These are phyloP conservation scores for Phytophthora cactorum DNA, from an alignment of 352 stramenopile species.

Conservation along the genomic window DNA sequence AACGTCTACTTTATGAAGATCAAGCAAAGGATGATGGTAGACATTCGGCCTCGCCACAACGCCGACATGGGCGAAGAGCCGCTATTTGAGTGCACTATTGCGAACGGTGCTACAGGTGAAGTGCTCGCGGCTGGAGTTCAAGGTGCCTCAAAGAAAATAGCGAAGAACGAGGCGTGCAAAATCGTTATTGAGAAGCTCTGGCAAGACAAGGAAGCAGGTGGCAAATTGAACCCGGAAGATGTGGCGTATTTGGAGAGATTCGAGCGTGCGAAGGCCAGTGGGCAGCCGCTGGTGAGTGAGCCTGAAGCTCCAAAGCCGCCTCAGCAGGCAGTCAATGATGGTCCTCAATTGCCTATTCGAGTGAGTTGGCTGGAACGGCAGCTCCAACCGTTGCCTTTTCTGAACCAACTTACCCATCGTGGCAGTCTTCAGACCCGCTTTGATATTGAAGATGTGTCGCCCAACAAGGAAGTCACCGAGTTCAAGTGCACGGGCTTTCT, in stretches of 20 bases:
- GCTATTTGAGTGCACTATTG: constrained; percentile 65
- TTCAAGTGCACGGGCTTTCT: constrained; percentile 64
- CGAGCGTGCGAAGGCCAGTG: constrained; percentile 33
- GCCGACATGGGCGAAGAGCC: constrained; percentile 60
- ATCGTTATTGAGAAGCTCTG: constrained; percentile 78
- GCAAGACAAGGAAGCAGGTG: constrained; percentile 69
- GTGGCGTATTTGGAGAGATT: constrained; percentile 65
- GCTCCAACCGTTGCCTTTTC: constrained; percentile 46
- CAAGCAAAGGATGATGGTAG: constrained; percentile 60
- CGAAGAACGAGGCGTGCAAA: constrained; percentile 73
- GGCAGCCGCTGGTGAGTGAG: constrained; percentile 9
- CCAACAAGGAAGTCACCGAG: constrained; percentile 40
- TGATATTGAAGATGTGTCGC: constrained; percentile 56
- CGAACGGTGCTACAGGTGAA: constrained; percentile 44
- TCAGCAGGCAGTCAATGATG: neutral
- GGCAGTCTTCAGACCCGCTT: constrained; percentile 49
- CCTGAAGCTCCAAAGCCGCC: neutral
- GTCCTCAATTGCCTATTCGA: constrained; percentile 22
- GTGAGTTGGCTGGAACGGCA: constrained; percentile 55
- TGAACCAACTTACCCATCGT: constrained; percentile 65
- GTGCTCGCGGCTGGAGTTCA: constrained; percentile 61
- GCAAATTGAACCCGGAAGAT: constrained; percentile 59
- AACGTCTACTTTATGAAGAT: constrained; percentile 74
- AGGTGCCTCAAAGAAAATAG: constrained; percentile 67
- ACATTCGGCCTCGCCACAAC: constrained; percentile 53